Evolutionary conservation across 2,329 filamentous ascomycete genomes (phyloP), one percentile per base, ranked within the genome.

Genomic region (Monosporascus sp.): DNA sequence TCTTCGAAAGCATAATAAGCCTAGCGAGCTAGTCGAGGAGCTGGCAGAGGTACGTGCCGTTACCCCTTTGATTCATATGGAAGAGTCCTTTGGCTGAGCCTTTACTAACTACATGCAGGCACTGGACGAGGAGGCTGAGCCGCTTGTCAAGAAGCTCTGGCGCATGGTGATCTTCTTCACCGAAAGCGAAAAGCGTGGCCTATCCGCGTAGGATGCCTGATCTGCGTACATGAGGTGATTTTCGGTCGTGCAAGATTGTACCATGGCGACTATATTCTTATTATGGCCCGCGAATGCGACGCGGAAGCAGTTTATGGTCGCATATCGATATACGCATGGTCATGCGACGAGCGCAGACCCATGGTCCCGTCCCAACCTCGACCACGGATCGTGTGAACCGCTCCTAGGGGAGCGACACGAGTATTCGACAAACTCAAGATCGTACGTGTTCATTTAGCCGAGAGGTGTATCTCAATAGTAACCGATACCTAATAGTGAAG

Each of bases 141-240:
- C 89, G 25, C 75, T 99, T 60, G 92, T 97, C 48, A 95, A 90
- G 82, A 97, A 97, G 75, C 81, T 99, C 37, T 99, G 94, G 94
- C 84, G 93, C 49, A 96, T 97, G 90, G 85, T 97, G 53, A 96
- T 97, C 65, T 97, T 97, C 83, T 97, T 93, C 65, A 94, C 90
- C 6, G 93, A 97, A 72, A 89, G 88, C 65, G 93, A 96, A 79
- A 96, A 94, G 75, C 79, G 91, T 57, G 92, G 92, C 2, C 76
- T 97, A 55, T 88, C 88, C 20, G 82, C 84, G 48, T 90, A 76
- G 59, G 51, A 11, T 41, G n/a, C 11, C 22, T 18, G 22, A 31
- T 14, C 18, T 34, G 31, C 31, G 3, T 14, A 11, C 31, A 34
- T 34, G 31, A 14, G 11, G 31, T 34, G 31, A 14, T 14, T 14